These are phyloP conservation scores for Ramichloridium luteum DNA, from an alignment of 2,329 filamentous ascomycete genomes.

Conservation along the genomic window DNA sequence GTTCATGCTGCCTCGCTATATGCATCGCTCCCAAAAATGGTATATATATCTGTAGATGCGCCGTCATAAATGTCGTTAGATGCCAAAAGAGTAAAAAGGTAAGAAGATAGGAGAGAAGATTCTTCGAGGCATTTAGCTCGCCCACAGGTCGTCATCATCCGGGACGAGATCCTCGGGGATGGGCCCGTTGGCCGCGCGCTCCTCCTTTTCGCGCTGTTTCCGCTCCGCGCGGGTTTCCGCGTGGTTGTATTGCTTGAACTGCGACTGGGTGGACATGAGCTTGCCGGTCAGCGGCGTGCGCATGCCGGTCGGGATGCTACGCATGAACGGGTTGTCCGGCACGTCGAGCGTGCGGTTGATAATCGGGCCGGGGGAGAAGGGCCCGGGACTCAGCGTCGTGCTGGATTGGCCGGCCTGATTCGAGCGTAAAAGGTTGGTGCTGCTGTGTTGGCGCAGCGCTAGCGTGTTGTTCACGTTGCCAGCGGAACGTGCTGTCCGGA, in stretches of 20 bases:
- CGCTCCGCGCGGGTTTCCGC: slow-evolving; percentile 43
- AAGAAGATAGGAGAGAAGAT: slow-evolving; percentile 2
- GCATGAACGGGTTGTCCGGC: slow-evolving; percentile 1
- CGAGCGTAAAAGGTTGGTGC: neutral
- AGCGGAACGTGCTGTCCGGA: neutral
- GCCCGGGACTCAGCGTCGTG: neutral
- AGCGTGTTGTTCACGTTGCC: neutral
- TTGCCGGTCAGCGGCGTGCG: slow-evolving; percentile 48
- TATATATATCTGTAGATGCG: no score
- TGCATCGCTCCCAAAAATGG: no score
- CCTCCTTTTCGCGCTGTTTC: slow-evolving; percentile 53
- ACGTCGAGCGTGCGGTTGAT: neutral
- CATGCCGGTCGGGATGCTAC: neutral
- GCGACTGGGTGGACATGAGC: neutral
- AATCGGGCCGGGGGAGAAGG: neutral
- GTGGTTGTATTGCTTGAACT: slow-evolving; percentile 1
- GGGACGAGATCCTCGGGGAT: slow-evolving; percentile 52
- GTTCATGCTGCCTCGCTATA: no score
- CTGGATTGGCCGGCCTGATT: neutral
- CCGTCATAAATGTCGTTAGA: no score
- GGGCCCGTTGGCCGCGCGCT: slow-evolving; percentile 40
- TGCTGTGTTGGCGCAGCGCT: neutral
- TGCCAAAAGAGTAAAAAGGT: no score
- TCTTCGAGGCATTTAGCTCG: neutral
- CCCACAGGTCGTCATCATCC: slow-evolving; percentile 54